A percentile compares a stretch with the other conserved stretches of the same genome.
Conservation (phyloP, 306 rosid species). For the Gastrolobium villosum region DNA sequence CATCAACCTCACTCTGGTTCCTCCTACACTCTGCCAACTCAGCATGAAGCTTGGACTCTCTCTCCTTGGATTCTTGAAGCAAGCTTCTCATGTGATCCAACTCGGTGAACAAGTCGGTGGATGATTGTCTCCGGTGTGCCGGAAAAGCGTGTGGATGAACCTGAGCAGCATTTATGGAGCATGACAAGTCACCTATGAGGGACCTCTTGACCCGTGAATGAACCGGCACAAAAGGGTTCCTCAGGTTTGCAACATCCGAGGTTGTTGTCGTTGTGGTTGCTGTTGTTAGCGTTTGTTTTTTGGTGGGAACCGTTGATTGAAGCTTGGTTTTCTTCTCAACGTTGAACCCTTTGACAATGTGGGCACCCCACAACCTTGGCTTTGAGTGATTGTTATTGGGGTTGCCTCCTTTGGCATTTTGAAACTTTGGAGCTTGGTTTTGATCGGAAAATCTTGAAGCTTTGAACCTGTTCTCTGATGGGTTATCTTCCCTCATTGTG, state of each 20-base stretch:
- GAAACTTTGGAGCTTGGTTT: conserved; percentile 78
- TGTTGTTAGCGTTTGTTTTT: conserved; percentile 51
- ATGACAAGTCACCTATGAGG: conserved; percentile 79
- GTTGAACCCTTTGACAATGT: conserved; percentile 87
- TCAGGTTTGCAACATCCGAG: conserved; percentile 60
- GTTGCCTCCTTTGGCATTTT: conserved; percentile 53
- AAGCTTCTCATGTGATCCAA: conserved; percentile 85
- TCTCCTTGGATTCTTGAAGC: conserved; percentile 85
- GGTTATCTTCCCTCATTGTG: conserved; percentile 87
- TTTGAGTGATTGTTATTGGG: conserved; percentile 55
- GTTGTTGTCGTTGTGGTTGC: conserved; percentile 48
- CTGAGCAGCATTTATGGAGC: conserved; percentile 68
- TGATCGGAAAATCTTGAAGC: conserved; percentile 75
- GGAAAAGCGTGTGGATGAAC: conserved; percentile 75
- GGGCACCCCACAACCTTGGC: conserved; percentile 90
- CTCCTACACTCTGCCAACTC: conserved; percentile 72
- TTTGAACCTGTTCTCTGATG: conserved; percentile 71
- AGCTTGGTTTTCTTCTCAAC: conserved; percentile 75
- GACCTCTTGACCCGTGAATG: conserved; percentile 86
- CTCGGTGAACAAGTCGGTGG: conserved; percentile 88
- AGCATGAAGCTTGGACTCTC: conserved; percentile 81
- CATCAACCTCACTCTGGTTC: conserved; percentile 66
- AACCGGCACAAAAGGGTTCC: conserved; percentile 61
- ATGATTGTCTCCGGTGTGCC: conserved; percentile 88
- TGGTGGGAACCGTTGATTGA: conserved; percentile 50